Evolutionary conservation across 2,329 filamentous ascomycete genomes (phyloP).

Genomic region (Conoideocrella luteorostrata): DNA sequence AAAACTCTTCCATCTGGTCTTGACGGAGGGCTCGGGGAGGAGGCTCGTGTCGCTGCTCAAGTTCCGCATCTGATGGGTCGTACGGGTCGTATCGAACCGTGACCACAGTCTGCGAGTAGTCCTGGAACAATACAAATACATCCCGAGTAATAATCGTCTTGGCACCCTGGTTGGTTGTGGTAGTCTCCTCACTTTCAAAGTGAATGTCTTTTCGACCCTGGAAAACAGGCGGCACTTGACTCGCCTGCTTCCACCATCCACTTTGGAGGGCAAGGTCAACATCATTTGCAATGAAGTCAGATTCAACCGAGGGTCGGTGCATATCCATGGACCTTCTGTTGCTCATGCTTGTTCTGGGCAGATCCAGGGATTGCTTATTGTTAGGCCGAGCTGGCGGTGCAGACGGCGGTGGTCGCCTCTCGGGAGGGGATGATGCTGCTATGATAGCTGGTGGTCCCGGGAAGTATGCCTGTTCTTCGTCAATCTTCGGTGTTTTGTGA

Average conservation of each 20-base stretch:
- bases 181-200: constrained; percentile 74
- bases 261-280: constrained; percentile 69
- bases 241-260: constrained; percentile 83
- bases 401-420: constrained; percentile 39
- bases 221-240: constrained; percentile 72
- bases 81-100: constrained; percentile 71
- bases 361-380: constrained; percentile 28
- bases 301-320: constrained; percentile 65
- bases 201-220: constrained; percentile 79
- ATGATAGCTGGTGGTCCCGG: constrained; percentile 38
- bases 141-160: constrained; percentile 70
- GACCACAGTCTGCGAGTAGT: constrained; percentile 93
- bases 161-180: constrained; percentile 60
- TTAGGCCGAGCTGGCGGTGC: constrained; percentile 17
- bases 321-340: constrained; percentile 65
- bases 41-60: constrained; percentile 82
- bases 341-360: constrained; percentile 32
- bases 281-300: constrained; percentile 81
- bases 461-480: constrained; percentile 40
- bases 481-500: constrained; percentile 31
- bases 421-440: constrained; percentile 30
- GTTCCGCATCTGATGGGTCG: constrained; percentile 62
- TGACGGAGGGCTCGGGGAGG: constrained; percentile 79
- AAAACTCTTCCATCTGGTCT: constrained; percentile 85
- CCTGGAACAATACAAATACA: constrained; percentile 82